Evolutionary conservation across 495 filamentous ascomycete genomes (phyloP).

Genomic region (Jackrogersella multiformis): DNA sequence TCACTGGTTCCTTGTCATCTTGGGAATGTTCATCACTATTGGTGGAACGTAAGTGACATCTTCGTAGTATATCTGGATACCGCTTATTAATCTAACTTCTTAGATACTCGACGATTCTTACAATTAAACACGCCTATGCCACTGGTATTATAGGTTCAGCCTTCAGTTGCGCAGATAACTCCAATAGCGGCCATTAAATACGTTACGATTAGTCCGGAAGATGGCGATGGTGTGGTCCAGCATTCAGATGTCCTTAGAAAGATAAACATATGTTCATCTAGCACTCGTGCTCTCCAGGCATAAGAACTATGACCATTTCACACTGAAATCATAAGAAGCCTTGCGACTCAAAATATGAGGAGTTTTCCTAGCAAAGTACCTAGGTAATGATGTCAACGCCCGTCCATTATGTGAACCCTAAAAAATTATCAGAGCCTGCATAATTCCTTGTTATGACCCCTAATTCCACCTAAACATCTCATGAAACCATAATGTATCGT

Average conservation of each 20-base stretch:
- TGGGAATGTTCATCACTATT: conserved; percentile 53
- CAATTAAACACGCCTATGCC: conserved; percentile 52
- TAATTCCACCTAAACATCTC: neutral
- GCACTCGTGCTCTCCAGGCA: neutral
- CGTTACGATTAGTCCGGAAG: neutral
- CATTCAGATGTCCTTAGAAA: neutral
- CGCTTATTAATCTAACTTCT: neutral
- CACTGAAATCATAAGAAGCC: too few species aligned
- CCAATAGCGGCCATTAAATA: conserved; percentile 16
- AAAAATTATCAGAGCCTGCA: neutral
- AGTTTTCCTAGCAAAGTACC: too few species aligned
- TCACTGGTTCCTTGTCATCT: conserved; percentile 47
- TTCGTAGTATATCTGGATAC: neutral
- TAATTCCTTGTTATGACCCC: neutral
- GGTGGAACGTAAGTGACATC: conserved; percentile 45
- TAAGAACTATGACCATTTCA: too few species aligned
- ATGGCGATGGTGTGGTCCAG: neutral
- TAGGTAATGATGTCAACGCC: neutral
- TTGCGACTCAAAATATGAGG: too few species aligned
- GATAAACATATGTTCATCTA: neutral
- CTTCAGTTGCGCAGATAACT: conserved; percentile 56
- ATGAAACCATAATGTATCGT: neutral
- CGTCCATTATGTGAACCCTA: neutral
- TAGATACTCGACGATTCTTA: conserved; percentile 50
- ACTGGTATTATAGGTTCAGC: conserved; percentile 51